Conservation (phyloP, 2,329 filamentous ascomycete genomes). For the Chaetomiaceae sp. region DNA sequence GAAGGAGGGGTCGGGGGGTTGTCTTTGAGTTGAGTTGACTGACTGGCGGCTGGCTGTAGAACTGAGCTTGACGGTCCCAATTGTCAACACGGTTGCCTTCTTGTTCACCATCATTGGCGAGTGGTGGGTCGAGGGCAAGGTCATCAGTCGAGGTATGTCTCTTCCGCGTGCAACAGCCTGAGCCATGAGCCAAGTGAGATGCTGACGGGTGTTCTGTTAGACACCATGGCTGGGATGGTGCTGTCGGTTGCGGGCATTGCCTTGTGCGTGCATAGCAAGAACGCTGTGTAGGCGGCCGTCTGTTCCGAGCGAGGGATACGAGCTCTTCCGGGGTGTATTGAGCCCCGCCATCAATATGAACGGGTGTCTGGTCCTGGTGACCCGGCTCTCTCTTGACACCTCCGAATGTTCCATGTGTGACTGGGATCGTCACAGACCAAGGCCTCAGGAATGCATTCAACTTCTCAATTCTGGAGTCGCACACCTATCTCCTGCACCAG, state of each 20-base stretch:
- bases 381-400: no score
- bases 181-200: background rate
- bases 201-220: slow-evolving; percentile 40
- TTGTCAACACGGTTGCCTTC: slow-evolving; percentile 91
- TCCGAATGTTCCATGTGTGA: no score
- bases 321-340: background rate
- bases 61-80: slow-evolving; percentile 86
- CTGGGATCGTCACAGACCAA: no score
- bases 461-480: background rate
- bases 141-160: slow-evolving; percentile 70
- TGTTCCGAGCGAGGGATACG: no score
- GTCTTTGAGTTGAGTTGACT: background rate
- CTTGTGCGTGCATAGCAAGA: slow-evolving; percentile 71
- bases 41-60: slow-evolving; percentile 48
- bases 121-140: slow-evolving; percentile 90
- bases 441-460: no score
- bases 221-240: slow-evolving; percentile 78
- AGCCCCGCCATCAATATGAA: no score
- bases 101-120: slow-evolving; percentile 94
- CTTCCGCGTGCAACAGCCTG: background rate
- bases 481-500: slow-evolving; percentile 19
- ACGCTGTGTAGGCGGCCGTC: slow-evolving; percentile 11
- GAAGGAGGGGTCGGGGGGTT: background rate
- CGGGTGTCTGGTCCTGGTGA: no score
- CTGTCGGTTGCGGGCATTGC: slow-evolving; percentile 76